Evolutionary conservation across 192 early-diverging fungal genomes (phyloP).

Genomic region (Umbelopsis isabellina): DNA sequence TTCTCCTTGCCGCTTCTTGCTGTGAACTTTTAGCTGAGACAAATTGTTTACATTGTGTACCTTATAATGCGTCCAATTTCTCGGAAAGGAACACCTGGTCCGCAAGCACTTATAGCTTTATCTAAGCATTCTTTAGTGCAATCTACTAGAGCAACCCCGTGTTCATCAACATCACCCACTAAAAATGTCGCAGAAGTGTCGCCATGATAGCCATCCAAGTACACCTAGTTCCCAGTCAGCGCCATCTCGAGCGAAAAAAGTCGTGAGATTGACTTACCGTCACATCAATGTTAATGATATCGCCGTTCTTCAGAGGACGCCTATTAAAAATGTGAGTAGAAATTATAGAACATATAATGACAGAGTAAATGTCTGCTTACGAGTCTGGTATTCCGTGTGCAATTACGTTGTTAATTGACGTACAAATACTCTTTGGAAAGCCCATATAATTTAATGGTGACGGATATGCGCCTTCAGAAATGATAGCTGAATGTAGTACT

Average conservation of each 20-base stretch:
- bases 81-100: constrained; percentile 70
- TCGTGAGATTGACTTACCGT: constrained; percentile 46
- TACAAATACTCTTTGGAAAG: constrained; percentile 78
- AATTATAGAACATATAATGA: background rate
- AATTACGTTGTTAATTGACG: constrained; percentile 84
- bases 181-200: constrained; percentile 72
- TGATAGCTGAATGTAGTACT: constrained; percentile 56
- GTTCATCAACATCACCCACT: constrained; percentile 63
- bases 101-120: constrained; percentile 66
- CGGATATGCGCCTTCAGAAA: constrained; percentile 64
- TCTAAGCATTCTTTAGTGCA: constrained; percentile 62
- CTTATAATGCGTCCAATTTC: constrained; percentile 72
- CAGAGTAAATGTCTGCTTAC: constrained; percentile 17
- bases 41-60: constrained; percentile 20
- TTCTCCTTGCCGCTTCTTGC: background rate
- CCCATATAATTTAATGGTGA: constrained; percentile 80
- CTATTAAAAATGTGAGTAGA: constrained; percentile 18
- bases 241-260: background rate
- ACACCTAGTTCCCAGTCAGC: constrained; percentile 37
- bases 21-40: background rate
- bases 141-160: constrained; percentile 56
- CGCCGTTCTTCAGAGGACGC: constrained; percentile 64
- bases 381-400: constrained; percentile 76
- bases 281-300: constrained; percentile 81
- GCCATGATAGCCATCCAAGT: constrained; percentile 70